Base-by-base conservation (phyloP, 352 stramenopile species). In the Pythium brachiatum region DNA sequence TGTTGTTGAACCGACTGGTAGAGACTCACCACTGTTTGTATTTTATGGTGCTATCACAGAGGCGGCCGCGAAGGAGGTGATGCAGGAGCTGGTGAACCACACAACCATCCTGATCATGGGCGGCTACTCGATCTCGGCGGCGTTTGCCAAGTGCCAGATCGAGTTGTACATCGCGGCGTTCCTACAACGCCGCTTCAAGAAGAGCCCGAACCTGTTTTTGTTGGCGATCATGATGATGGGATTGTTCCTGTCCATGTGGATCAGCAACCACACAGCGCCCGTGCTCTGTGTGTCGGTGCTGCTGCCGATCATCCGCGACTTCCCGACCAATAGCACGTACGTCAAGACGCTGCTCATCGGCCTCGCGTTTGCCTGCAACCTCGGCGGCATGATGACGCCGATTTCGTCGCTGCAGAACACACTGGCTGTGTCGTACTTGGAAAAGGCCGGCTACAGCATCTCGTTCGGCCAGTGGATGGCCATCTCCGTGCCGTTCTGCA, bases 221-320 rank as follows among this genome's bases (percentile, higher is more conserved):
- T 75, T 97, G 18, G 89, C 90, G 27, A 96, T 97, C 60, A 97
- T 97, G 91, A 75, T 97, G 51, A 96, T 97, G 87, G 91, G 90
- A 16, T 66, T 97, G 21, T 96, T 97, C 63, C 63, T 97, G 7
- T 97, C 89, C 12, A 97, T 96, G 86, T 96, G 90, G 88, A 97
- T 97, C 69, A 95, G 79, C 57, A 97, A 97, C 76, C 90, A 97
- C 77, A 97, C 91, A 1, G 90, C 91, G 7, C 90, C 91, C 5
- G 90, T 97, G 44, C 75, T 97, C n/a, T 97, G 90, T 58, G 86
- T 97, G 2, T 96, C 88, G 62, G 88, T 97, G 21, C 64, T 95
- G 13, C 74, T 95, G 9, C 87, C 87, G n/a, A 95, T 95, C 60
- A 95, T 95, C 50, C 79, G 87, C 0, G 87, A 95, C 63, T 95